Evolutionary conservation across 805 yeast genomes (phyloP), one percentile per base, ranked within the genome.

Genomic region (Candida methanosorbosa): DNA sequence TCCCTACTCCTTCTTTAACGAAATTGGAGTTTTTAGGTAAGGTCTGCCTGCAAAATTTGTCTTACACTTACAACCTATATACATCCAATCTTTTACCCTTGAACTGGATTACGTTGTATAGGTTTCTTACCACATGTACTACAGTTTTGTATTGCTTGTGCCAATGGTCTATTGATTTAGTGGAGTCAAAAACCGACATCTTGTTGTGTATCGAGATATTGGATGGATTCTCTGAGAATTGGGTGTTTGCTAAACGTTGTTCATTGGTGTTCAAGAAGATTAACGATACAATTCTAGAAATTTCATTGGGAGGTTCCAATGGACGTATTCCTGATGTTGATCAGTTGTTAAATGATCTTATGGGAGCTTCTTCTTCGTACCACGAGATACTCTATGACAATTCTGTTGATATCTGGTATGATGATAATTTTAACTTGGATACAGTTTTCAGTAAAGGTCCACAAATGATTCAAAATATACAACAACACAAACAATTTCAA

Each of bases 101-200:
- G 38, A 69, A 66, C 37, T 71, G 77, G 77, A 63, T 68, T 16
- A 66, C 73, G 1, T 44, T 67, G 9, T 64, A 66, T 42, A 55
- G 72, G 34, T 63, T 71, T 18, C 39, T 71, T 21, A 63, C 68
- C 13, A 59, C 61, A n/a, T 68, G 74, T 46, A 62, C 72, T 16
- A 64, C 70, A 1, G 54, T 70, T 15, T 44, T 70, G 2, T 66
- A 61, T 42, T 70, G 75, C 42, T 40, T 71, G 15, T 64, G 70
- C 33, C 66, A 63, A 30, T 63, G 70, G 62, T 54, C 64, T 25
- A 62, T 69, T 22, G 72, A 72, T 45, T 45, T 69, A 16, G 49
- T 58, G 13, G 71, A 63, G 37, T 57, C 70, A 20, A 64, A 67
- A 39, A 59, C 64, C 4, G 75, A 70, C 37, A 61, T 70, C 21